Base-by-base conservation (phyloP, 371 early-diverging fungal species). In the Capillidium rhysosporum region DNA sequence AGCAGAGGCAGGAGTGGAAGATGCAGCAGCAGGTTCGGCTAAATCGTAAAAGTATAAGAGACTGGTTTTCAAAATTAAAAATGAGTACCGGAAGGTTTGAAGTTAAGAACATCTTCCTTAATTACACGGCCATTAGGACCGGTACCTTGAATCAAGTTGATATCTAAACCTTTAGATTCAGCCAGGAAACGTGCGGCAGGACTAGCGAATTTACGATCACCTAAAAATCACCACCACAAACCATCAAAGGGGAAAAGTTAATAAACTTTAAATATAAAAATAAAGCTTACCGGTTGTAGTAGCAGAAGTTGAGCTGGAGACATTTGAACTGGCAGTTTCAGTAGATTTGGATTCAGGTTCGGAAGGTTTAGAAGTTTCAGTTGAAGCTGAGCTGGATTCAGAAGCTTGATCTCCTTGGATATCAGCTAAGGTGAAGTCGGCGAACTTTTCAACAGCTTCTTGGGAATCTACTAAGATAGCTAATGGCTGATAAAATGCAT, bases 121-220 rank as follows among this genome's bases (percentile, higher is more conserved):
- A 89, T 69, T 56, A 96, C 82, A 56, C 94, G 76, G 56, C 91
- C 90, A 52, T 78, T 64, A 34, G 95, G 95, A 30, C 96, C 98
- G 52, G 92, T 70, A 52, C 95, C 98, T 54, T 69, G 67, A 49
- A 98, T 69, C 47, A 77, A 68, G 52, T 71, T 68, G 55, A 98
- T 74, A 49, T 79, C 71, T 59, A 94, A 68, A 59, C 73, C 74
- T 65, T 80, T 79, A 63, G 87, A 84, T 53, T 77, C 76, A 49
- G 98, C 96, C 46, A 93, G 67, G 60, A 76, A 81, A 71, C 78
- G 80, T 56, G 95, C 95, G 41, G 87, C 65, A 24, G 96, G 98
- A 65, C 84, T 85, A 61, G 89, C 93, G 63, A 85, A 72, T 49
- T 89, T 66, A 51, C 89, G 79, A 21, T 72, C 85, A 70, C 55